Evolutionary conservation across 345 rosid species (phyloP).

Genomic region (Salix koriyanagi): DNA sequence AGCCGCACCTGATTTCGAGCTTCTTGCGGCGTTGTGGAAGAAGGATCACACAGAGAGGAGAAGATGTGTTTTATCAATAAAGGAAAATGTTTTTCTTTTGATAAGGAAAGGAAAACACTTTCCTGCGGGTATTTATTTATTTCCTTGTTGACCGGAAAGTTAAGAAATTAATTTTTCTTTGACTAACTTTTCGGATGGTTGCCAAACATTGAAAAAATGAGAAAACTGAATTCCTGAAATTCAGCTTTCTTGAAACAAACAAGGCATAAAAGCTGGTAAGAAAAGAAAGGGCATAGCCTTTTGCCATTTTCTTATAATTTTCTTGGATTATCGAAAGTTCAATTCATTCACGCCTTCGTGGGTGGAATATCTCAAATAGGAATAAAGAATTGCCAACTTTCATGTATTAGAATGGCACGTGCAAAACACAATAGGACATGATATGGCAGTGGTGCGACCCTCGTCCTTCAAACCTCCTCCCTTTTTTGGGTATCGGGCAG

Average conservation of each 20-base stretch:
- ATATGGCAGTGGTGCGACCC: background rate
- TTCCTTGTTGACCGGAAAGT: too few species aligned
- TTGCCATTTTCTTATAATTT: background rate
- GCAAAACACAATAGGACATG: background rate
- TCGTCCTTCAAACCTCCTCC: background rate
- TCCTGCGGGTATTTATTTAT: too few species aligned
- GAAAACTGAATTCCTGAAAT: too few species aligned
- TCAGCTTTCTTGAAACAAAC: too few species aligned
- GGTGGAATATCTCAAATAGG: background rate
- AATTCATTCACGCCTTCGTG: background rate
- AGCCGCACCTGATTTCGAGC: conserved; percentile 31
- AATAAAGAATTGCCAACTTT: background rate
- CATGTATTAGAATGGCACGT: background rate
- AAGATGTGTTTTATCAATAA: too few species aligned
- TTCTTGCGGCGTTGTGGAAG: conserved; percentile 33
- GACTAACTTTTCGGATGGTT: too few species aligned
- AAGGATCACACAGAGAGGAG: background rate
- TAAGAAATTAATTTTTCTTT: too few species aligned
- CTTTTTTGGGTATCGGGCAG: background rate
- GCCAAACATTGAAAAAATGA: too few species aligned
- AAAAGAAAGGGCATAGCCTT: background rate
- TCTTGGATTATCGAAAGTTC: background rate
- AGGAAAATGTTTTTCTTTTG: too few species aligned
- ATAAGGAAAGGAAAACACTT: too few species aligned
- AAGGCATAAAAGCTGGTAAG: background rate